Evolutionary conservation across 179 eudicot species (phyloP).

Genomic region (Spergularia azorica): DNA sequence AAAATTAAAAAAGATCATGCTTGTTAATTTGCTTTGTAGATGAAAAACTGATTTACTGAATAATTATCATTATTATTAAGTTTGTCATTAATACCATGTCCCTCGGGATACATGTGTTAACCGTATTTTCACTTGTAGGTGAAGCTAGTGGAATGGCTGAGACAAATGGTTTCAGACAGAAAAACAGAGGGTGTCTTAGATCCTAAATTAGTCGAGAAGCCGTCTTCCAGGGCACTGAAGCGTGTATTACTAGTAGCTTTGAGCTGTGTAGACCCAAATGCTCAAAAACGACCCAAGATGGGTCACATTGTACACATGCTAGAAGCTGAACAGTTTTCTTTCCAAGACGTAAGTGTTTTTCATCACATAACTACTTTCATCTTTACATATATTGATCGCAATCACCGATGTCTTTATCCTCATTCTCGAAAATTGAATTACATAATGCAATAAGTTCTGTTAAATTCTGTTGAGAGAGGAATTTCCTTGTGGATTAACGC

Average conservation of each 20-base stretch:
- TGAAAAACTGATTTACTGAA: too few relatives aligned
- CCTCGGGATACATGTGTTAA: too few relatives aligned
- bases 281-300: constrained; percentile 76
- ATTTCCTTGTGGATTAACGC: too few relatives aligned
- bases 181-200: constrained; percentile 68
- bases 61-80: too few relatives aligned
- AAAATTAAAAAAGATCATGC: too few relatives aligned
- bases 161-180: constrained; percentile 61
- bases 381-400: background rate
- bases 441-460: background rate
- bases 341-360: constrained; percentile 48
- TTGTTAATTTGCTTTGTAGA: too few relatives aligned
- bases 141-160: constrained; percentile 71
- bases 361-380: too few relatives aligned
- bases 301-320: constrained; percentile 83
- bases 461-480: background rate
- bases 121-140: constrained; percentile 52
- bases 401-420: background rate
- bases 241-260: constrained; percentile 61
- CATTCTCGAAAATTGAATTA: background rate
- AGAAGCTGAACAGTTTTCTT: constrained; percentile 64
- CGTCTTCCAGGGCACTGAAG: constrained; percentile 67
- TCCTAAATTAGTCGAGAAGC: constrained; percentile 63
- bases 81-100: too few relatives aligned
- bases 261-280: constrained; percentile 74